phyloP scores from a whole-genome alignment of 176 grass and related monocot genomes.

The Zoysia japonica region DNA sequence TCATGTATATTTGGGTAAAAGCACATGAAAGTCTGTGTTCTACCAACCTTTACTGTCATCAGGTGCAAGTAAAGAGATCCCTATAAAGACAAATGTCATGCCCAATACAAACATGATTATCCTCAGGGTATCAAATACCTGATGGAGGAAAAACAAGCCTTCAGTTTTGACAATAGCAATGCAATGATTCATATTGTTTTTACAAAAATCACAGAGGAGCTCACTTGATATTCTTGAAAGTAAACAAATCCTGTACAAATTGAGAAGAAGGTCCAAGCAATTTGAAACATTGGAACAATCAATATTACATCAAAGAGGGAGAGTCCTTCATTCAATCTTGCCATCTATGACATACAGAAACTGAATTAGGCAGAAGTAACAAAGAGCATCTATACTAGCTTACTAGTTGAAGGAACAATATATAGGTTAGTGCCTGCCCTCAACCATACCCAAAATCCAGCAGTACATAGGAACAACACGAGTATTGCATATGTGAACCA shows the following conservation, averaged over 20 bases:
- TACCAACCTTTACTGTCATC: slow-evolving; percentile 86
- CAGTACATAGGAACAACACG: slow-evolving; percentile 81
- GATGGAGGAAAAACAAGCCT: slow-evolving; percentile 17
- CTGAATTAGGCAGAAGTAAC: slow-evolving; percentile 39
- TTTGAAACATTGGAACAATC: slow-evolving; percentile 98
- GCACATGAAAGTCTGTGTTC: slow-evolving; percentile 12
- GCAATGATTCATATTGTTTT: slow-evolving; percentile 24
- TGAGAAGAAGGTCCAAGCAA: slow-evolving; percentile 99
- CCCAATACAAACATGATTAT: slow-evolving; percentile 91
- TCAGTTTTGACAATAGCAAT: slow-evolving; percentile 38
- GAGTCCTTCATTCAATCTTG: slow-evolving; percentile 93
- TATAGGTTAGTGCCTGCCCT: slow-evolving; percentile 29
- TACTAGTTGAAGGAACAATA: background rate
- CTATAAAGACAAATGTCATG: slow-evolving; percentile 87
- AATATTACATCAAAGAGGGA: slow-evolving; percentile 96
- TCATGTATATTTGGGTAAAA: slow-evolving; percentile 23
- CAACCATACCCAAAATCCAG: slow-evolving; percentile 90
- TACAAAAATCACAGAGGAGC: slow-evolving; percentile 22
- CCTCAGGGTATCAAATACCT: slow-evolving; percentile 89
- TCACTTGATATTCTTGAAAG: slow-evolving; percentile 99
- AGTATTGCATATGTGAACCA: slow-evolving; percentile 96
- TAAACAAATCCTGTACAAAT: slow-evolving; percentile 99
- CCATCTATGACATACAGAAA: slow-evolving; percentile 66
- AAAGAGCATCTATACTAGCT: background rate
- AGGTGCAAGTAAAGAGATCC: slow-evolving; percentile 90